These are phyloP conservation scores for Ganoderma leucocontextum DNA, from an alignment of 1,284 basidiomycete genomes.

Conservation along the genomic window DNA sequence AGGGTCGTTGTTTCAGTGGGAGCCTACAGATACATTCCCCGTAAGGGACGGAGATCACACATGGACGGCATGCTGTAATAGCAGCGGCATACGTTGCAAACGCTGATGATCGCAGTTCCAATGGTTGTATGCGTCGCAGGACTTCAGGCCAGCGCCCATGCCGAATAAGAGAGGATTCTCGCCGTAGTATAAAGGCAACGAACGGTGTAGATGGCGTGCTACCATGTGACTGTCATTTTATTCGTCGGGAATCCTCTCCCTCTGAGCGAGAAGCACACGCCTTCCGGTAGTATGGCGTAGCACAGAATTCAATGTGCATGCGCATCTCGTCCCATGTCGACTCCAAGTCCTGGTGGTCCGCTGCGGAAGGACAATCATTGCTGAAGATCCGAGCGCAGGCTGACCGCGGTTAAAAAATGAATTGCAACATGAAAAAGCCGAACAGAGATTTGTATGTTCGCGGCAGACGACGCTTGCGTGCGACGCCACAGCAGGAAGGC, in stretches of 20 bases:
- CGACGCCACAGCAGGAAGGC: not conserved
- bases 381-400: not conserved
- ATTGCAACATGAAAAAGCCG: not conserved
- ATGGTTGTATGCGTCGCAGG: no score
- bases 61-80: not conserved
- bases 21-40: no score
- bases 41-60: not conserved
- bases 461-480: not conserved
- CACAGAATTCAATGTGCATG: not conserved
- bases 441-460: not conserved
- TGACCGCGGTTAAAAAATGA: not conserved
- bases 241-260: not conserved
- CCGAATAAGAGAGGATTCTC: no score
- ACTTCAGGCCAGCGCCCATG: not conserved
- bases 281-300: not conserved
- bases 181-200: no score
- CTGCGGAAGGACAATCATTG: constrained; percentile 1
- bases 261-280: not conserved
- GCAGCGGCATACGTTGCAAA: no score
- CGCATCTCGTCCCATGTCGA: not conserved
- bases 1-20: not conserved
- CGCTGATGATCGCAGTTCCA: no score
- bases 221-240: not conserved
- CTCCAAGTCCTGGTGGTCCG: not conserved
- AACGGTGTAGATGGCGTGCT: not conserved